phyloP scores from a whole-genome alignment of 2,329 filamentous ascomycete species.

The Aspergillus oerlinghausenensis region DNA sequence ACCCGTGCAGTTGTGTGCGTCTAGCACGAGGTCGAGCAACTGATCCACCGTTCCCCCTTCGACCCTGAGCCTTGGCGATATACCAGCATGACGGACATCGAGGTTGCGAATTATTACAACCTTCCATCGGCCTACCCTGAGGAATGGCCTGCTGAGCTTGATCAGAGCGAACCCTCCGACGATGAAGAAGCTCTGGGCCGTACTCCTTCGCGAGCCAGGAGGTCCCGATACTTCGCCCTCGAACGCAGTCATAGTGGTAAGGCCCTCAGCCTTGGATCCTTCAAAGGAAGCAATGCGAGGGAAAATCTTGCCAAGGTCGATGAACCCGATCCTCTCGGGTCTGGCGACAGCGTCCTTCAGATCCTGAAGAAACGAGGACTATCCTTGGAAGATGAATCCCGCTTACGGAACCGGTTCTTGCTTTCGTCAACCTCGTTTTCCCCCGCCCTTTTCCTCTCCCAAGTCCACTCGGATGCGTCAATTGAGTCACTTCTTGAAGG shows the following conservation, averaged over 20 bases:
- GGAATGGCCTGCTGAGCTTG: constrained; percentile 81
- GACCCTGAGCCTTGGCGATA: constrained; percentile 1
- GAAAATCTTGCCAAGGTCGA: constrained; percentile 83
- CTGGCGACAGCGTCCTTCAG: constrained; percentile 77
- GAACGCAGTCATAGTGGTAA: constrained; percentile 68
- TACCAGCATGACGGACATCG: constrained; percentile 61
- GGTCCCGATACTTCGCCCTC: constrained; percentile 79
- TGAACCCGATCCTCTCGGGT: constrained; percentile 88
- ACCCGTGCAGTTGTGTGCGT: constrained; percentile 8
- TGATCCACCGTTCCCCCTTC: constrained; percentile 6
- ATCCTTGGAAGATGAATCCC: constrained; percentile 76
- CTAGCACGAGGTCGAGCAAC: constrained; percentile 10
- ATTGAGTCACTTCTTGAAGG: constrained; percentile 76
- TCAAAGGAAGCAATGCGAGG: constrained; percentile 63
- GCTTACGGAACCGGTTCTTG: constrained; percentile 83
- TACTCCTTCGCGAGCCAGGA: constrained; percentile 51
- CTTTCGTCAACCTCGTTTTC: constrained; percentile 95
- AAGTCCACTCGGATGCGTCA: constrained; percentile 81
- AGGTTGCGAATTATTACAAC: constrained; percentile 88
- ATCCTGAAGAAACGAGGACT: constrained; percentile 72
- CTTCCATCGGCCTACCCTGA: constrained; percentile 71
- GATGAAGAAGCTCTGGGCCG: constrained; percentile 46
- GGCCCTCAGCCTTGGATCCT: constrained; percentile 62
- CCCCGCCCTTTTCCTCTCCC: constrained; percentile 83
- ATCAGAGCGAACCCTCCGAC: constrained; percentile 64